These are phyloP conservation scores for Aegle marmelos DNA, from an alignment of 345 rosid genomes.

Conservation along the genomic window DNA sequence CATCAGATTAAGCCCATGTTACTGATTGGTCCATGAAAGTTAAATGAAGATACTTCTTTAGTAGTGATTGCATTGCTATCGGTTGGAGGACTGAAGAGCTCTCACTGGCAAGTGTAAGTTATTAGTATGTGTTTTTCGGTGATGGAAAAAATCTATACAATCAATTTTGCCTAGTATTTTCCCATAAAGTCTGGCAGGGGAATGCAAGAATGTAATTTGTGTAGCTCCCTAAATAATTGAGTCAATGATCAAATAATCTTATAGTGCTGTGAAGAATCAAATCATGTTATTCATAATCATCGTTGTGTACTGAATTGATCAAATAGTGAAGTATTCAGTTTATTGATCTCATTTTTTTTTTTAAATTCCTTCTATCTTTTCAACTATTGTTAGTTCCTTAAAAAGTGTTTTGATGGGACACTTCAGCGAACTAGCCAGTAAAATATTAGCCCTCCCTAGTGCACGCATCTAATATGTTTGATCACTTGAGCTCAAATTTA, in stretches of 20 bases:
- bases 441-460: background rate
- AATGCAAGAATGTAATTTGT: constrained; percentile 15
- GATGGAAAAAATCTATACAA: background rate
- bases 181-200: constrained; percentile 17
- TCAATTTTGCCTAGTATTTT: background rate
- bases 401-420: background rate
- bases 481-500: background rate
- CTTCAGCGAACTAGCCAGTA: background rate
- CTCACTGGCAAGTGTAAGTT: constrained; percentile 23
- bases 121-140: background rate
- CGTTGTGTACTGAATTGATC: background rate
- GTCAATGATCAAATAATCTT: constrained; percentile 15
- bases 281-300: background rate
- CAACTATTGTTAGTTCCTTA: background rate
- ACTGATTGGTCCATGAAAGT: background rate
- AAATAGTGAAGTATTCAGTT: constrained; percentile 3
- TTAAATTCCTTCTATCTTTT: background rate
- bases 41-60: background rate
- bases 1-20: constrained; percentile 29
- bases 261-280: background rate
- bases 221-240: constrained; percentile 19
- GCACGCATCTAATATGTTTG: background rate
- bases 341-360: background rate
- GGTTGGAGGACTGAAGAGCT: constrained; percentile 16
- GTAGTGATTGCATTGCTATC: constrained; percentile 1